Evolutionary conservation across 352 stramenopile species (phyloP).

Genomic region (Aphanomyces stellatus): DNA sequence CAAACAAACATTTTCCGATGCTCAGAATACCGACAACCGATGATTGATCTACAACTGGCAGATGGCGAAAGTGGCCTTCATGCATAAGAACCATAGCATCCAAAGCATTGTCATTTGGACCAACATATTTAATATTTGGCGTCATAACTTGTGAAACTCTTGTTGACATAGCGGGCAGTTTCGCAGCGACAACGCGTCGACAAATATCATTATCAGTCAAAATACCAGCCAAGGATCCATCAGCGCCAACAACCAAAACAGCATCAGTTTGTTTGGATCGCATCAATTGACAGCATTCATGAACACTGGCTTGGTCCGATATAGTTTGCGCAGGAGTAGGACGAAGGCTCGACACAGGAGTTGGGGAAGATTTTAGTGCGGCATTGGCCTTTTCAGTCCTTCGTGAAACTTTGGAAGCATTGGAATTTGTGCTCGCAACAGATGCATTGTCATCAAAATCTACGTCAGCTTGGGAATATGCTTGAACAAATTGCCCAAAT

Average conservation of each 20-base stretch:
- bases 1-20: constrained; percentile 98
- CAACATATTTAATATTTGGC: constrained; percentile 93
- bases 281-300: constrained; percentile 85
- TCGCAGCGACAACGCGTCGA: constrained; percentile 82
- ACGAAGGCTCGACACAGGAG: constrained; percentile 73
- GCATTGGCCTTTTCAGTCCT: not conserved
- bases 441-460: constrained; percentile 41
- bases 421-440: constrained; percentile 19
- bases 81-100: constrained; percentile 97
- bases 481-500: constrained; percentile 14
- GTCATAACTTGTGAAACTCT: constrained; percentile 91
- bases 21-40: constrained; percentile 94
- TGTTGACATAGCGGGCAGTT: constrained; percentile 64
- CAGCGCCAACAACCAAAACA: constrained; percentile 84
- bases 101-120: constrained; percentile 89
- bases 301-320: constrained; percentile 65
- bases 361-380: not conserved
- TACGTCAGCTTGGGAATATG: constrained; percentile 37
- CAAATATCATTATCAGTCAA: constrained; percentile 96
- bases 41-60: constrained; percentile 88
- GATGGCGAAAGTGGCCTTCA: constrained; percentile 94
- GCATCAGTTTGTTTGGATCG: constrained; percentile 89
- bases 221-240: constrained; percentile 88
- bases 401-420: constrained; percentile 10
- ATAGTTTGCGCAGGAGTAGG: constrained; percentile 71